Evolutionary conservation across 768 basidiomycete genomes (phyloP), one percentile per base, ranked within the genome.

Genomic region (Leucocoprinus leucothites): DNA sequence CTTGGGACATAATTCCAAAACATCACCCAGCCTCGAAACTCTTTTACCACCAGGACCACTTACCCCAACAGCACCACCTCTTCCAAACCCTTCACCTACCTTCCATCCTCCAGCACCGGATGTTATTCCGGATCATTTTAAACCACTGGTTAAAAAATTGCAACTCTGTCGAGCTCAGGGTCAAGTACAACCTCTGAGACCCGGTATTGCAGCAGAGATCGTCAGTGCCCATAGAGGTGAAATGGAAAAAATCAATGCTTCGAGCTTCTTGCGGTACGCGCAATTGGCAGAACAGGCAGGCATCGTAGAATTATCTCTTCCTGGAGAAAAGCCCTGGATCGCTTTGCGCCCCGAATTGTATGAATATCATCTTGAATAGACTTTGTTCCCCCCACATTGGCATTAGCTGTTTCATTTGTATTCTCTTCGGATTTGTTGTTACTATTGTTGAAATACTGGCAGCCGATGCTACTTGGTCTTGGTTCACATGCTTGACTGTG

Each of bases 291-390:
- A 64, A 19, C 63, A 71, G 51, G 65, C 63, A 5, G 69, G 67
- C 22, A 63, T 79, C 26, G 61, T 78, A 53, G 63, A 71, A 40
- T 64, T 67, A 18, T 76, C 76, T n/a, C 73, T 70, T 16, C 48
- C 49, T 40, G 69, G 63, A 31, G 67, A 64, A 14, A 50, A 58
- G 24, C 68, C 69, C 3, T 79, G 77, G 77, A 67, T 72, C 19
- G 53, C 63, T 3, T 58, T 74, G 40, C 60, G 59, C 13, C 63
- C 68, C 31, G 65, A 65, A 13, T 67, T 65, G 63, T 57, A 65
- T 43, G 57, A 61, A 38, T 46, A 24, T 44, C 55, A 42, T 48
- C 53, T 49, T 45, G 16, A 21, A 18, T 36, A 19, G 2, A n/a
- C 16, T n/a, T 38, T 38, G 11, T 6, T 38, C 16, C 38, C 4